Conservation (phyloP, 2,329 filamentous ascomycete species). For the Aurifilum marmelostoma region DNA sequence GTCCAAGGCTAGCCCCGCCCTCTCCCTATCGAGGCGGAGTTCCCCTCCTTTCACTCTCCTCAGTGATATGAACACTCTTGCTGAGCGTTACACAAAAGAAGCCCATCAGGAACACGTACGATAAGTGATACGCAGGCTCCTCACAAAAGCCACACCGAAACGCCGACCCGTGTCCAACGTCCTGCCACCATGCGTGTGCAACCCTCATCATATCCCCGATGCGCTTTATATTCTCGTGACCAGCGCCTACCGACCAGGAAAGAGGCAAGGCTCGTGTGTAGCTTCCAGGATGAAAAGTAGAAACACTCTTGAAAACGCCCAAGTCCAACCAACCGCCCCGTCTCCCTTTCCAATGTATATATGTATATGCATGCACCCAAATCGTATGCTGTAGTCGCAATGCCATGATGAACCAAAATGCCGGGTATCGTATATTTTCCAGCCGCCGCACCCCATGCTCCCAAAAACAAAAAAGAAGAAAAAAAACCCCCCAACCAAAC, state of each 20-base stretch:
- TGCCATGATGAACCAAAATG: conserved; percentile 19
- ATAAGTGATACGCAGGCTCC: neutral
- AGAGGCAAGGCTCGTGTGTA: neutral
- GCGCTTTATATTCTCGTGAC: neutral
- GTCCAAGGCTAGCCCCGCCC: neutral
- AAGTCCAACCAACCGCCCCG: neutral
- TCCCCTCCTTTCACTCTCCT: neutral
- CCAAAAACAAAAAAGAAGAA: conserved; percentile 5
- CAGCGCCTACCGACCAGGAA: neutral
- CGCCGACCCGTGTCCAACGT: conserved; percentile 4
- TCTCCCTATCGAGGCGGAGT: neutral
- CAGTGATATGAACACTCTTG: neutral
- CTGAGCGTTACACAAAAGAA: neutral
- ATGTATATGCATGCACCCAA: conserved; percentile 7
- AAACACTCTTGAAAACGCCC: conserved; percentile 9
- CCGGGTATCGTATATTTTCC: conserved; percentile 31
- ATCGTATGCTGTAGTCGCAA: conserved; percentile 16
- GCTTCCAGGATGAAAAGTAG: neutral
- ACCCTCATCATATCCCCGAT: neutral
- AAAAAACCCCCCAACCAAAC: neutral
- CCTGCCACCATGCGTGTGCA: neutral
- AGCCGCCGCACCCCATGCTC: neutral
- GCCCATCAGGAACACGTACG: neutral
- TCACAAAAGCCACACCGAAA: neutral
- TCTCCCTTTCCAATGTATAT: neutral